Conservation (phyloP, 768 basidiomycete genomes). For the Rhizopogon salebrosus region DNA sequence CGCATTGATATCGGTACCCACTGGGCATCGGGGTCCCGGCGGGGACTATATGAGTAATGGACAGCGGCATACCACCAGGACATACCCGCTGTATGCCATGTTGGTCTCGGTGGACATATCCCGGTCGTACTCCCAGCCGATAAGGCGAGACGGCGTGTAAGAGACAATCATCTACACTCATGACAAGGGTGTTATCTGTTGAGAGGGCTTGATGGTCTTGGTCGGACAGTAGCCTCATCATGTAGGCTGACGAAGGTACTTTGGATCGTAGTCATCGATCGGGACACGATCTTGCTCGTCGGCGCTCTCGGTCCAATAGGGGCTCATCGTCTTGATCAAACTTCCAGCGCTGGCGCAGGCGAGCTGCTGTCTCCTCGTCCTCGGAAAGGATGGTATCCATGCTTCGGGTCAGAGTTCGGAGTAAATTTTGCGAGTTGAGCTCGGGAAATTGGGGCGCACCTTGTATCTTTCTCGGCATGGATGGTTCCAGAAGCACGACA, state of each 20-base stretch:
- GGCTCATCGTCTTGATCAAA: constrained; percentile 65
- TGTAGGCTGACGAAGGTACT: constrained; percentile 52
- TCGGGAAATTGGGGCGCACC: too few relatives aligned
- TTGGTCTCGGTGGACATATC: constrained; percentile 22
- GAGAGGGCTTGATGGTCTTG: constrained; percentile 44
- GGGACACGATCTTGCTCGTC: constrained; percentile 67
- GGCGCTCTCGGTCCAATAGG: constrained; percentile 48
- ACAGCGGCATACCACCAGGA: constrained; percentile 22
- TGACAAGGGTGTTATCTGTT: constrained; percentile 45
- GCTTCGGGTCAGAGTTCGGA: constrained; percentile 13
- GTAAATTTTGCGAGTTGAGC: too few relatives aligned
- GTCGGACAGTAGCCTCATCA: constrained; percentile 54
- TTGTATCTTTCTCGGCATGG: too few relatives aligned
- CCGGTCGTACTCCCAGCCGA: constrained; percentile 25
- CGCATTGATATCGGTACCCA: constrained; percentile 56
- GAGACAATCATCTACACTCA: constrained; percentile 44
- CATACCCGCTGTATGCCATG: constrained; percentile 15
- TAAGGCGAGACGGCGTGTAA: constrained; percentile 48
- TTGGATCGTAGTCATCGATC: constrained; percentile 65
- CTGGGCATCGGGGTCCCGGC: constrained; percentile 25
- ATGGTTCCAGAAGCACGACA: too few relatives aligned
- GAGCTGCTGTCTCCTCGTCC: constrained; percentile 36
- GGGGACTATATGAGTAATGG: constrained; percentile 15
- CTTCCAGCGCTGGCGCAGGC: constrained; percentile 57
- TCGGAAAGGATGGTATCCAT: constrained; percentile 26